Base-by-base conservation (phyloP, 2,329 filamentous ascomycete species). In the Xylariaceae sp. region DNA sequence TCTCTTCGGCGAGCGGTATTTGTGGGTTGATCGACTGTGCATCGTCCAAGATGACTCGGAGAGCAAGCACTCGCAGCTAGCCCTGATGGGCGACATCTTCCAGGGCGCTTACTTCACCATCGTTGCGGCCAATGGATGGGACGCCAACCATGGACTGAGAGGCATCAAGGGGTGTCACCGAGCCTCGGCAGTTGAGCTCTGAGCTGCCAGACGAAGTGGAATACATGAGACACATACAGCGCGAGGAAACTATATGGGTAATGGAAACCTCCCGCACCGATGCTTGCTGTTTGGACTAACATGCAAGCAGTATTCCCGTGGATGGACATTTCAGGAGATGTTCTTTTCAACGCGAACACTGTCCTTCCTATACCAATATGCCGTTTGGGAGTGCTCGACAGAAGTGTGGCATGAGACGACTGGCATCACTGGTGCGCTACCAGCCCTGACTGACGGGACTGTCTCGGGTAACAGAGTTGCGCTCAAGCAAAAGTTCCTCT, bases 261-360 rank as follows among this genome's bases (percentile, higher is more conserved):
- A n/a, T n/a, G n/a, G n/a, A n/a, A 17, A 15, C 7, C 30, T 32
- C 18, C 13, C 15, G 4, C 30, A 9, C 4, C 15, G 18, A 32
- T 32, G 13, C 17, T 15, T 15, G 5, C 17, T 9, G 30, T 17
- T 7, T 15, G n/a, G 21, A 24, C 30, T 32, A n/a, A 32, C 5
- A 9, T 17, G 8, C 26, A 24, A n/a, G 13, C n/a, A 32, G 30
- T 32, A 19, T 17, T 16, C 15, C 30, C 30, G 30, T n/a, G 30
- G 30, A 5, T 32, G 30, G 30, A 32, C 30, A 4, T 32, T 32
- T 15, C 30, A 32, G n/a, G 30, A 32, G 17, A 32, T 32, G 30
- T 19, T 32, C 15, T 32, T 17, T n/a, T 15, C 30, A 6, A 5
- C 11, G 4, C 30, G 30, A 17, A 15, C 9, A 32, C 30, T 32